phyloP scores from a whole-genome alignment of 164 flowering plant genomes.

The Umbilicus rupestris region DNA sequence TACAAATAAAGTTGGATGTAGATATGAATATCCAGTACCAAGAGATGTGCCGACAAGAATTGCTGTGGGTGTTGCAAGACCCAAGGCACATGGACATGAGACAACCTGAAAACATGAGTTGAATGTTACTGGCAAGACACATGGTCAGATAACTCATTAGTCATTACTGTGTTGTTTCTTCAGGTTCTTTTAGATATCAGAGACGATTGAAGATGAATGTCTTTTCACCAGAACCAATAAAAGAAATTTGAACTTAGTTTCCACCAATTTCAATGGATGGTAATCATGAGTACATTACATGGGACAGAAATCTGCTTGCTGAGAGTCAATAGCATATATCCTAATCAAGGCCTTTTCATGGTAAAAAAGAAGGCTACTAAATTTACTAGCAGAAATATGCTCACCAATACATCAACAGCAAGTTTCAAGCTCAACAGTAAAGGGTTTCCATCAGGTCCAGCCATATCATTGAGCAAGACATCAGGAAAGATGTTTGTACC shows the following conservation, averaged over 20 bases:
- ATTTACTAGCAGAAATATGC: constrained; percentile 19
- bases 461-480: constrained; percentile 84
- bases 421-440: constrained; percentile 91
- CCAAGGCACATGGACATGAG: constrained; percentile 94
- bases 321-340: not conserved
- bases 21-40: constrained; percentile 35
- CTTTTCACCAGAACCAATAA: too few species aligned
- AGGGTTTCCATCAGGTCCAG: constrained; percentile 83
- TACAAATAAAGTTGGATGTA: not conserved
- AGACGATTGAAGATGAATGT: not conserved
- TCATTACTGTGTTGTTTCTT: not conserved
- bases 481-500: constrained; percentile 80
- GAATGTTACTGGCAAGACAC: not conserved
- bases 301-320: not conserved
- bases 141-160: too few species aligned
- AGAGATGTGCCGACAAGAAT: constrained; percentile 92
- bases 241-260: not conserved
- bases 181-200: not conserved
- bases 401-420: constrained; percentile 86
- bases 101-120: constrained; percentile 56
- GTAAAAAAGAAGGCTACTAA: not conserved
- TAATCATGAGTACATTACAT: not conserved
- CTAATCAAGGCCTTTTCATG: not conserved
- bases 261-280: not conserved
- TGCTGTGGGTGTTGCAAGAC: constrained; percentile 98